Base-by-base conservation (phyloP, 2,329 filamentous ascomycete genomes). In the Fusarium duplospermum region DNA sequence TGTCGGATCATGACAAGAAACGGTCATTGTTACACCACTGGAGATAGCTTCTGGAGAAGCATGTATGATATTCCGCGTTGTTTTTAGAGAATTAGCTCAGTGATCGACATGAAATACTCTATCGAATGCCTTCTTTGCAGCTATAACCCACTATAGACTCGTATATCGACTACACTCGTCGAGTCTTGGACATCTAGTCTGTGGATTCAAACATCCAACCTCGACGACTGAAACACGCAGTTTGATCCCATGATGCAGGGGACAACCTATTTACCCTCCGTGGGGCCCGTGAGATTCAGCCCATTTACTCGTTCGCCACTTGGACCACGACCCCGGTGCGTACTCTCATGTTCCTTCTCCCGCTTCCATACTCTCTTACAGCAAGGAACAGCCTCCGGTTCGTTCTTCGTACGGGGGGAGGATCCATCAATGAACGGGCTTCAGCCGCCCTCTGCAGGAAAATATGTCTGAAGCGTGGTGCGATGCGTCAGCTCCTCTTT, bases 181-280 rank as follows among this genome's bases (percentile, higher is more conserved):
- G 4, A 52, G 22, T 6, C 42, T 24, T 47, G 14, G 4, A 8
- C n/a, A 6, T n/a, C 13, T 9, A 29, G n/a, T 22, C 31, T 35
- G 52, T 35, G 52, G 11, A 36, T 56, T 56, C 52, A 57, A 38
- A 38, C 59, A 35, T 24, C 59, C 36, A 42, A 60, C 59, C 59
- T 50, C 52, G 33, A 59, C 24, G 45, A 54, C 66, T 66, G 66
- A 69, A 71, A 69, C 69, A 31, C 14, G 33, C 31, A 62, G 60
- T 47, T 33, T 47, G 24, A 24, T 27, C 35, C 36, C 24, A 62
- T 22, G 31, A 33, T 14, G 66, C 69, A 71, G 62, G 66, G 69
- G 38, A 71, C 36, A 58, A 60, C 69, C 22, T 33, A 31, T 35
- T 29, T 24, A 9, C 58, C 47, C 47, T 31, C 33, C 24, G n/a